These are phyloP conservation scores for Fusarium tanahbumbuense DNA, from an alignment of 2,329 filamentous ascomycete genomes.

Conservation along the genomic window DNA sequence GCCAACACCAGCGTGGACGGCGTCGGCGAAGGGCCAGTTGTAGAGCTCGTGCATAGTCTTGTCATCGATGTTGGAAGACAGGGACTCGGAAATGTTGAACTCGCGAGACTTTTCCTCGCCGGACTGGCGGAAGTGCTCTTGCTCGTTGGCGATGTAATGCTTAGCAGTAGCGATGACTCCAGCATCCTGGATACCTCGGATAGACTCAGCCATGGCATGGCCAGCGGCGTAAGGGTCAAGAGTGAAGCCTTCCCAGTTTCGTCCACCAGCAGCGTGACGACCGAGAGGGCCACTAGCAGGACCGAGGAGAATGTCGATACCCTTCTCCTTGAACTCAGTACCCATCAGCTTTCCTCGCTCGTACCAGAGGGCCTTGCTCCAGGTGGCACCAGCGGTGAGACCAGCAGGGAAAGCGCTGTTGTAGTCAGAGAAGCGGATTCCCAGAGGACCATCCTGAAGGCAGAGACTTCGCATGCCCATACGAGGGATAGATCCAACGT, in stretches of 20 bases:
- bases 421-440: slow-evolving; percentile 81
- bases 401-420: slow-evolving; percentile 84
- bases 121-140: slow-evolving; percentile 79
- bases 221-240: slow-evolving; percentile 82
- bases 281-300: slow-evolving; percentile 62
- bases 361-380: slow-evolving; percentile 76
- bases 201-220: slow-evolving; percentile 75
- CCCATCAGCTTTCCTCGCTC: slow-evolving; percentile 62
- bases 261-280: slow-evolving; percentile 59
- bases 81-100: slow-evolving; percentile 69
- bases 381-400: slow-evolving; percentile 84
- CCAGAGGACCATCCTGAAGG: slow-evolving; percentile 86
- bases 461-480: slow-evolving; percentile 80
- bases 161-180: slow-evolving; percentile 88
- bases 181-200: slow-evolving; percentile 83
- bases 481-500: slow-evolving; percentile 76
- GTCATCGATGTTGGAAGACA: slow-evolving; percentile 75
- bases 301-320: slow-evolving; percentile 76
- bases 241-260: slow-evolving; percentile 75
- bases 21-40: slow-evolving; percentile 82
- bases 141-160: slow-evolving; percentile 80
- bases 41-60: slow-evolving; percentile 81
- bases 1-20: slow-evolving; percentile 74
- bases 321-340: slow-evolving; percentile 77
- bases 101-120: slow-evolving; percentile 65